Percentiles rank a stretch among this genome's conserved stretches.
Evolutionary conservation across 2,329 filamentous ascomycete species (phyloP).

Genomic region (Ophiostoma novo-ulmi): DNA sequence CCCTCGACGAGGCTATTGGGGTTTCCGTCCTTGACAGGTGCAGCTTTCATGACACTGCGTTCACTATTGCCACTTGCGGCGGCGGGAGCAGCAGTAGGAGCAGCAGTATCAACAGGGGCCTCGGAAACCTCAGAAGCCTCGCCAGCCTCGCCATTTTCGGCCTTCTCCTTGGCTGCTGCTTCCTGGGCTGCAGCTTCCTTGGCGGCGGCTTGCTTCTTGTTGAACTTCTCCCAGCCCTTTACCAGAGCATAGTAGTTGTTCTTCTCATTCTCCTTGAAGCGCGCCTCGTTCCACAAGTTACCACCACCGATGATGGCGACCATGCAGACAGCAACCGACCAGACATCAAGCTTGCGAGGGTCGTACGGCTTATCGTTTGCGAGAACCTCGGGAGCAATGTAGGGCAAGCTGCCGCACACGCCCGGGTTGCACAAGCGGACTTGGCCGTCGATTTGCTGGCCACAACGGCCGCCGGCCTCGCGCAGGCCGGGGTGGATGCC

Average conservation of each 20-base stretch:
- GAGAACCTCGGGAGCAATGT: constrained; percentile 81
- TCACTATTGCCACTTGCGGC: constrained; percentile 32
- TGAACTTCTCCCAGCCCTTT: constrained; percentile 61
- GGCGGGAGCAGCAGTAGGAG: neutral
- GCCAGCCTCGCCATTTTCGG: constrained; percentile 18
- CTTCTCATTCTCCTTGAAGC: constrained; percentile 41
- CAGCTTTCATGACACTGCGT: constrained; percentile 12
- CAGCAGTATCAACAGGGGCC: neutral
- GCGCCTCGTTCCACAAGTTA: constrained; percentile 68
- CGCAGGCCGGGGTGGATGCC: constrained; percentile 75
- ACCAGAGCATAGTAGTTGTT: constrained; percentile 14
- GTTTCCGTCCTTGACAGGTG: constrained; percentile 48
- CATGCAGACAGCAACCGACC: constrained; percentile 80
- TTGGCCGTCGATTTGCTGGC: constrained; percentile 63
- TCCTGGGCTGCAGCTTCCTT: neutral
- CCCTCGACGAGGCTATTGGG: constrained; percentile 24
- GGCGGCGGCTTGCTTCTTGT: constrained; percentile 44
- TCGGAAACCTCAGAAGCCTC: constrained; percentile 48
- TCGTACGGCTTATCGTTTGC: constrained; percentile 62
- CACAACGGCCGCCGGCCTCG: constrained; percentile 67
- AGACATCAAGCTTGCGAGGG: constrained; percentile 75
- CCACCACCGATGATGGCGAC: constrained; percentile 68
- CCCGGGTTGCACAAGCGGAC: constrained; percentile 69
- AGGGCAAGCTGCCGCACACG: constrained; percentile 78
- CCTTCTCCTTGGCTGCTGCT: neutral